Base-by-base conservation (phyloP, 2,329 filamentous ascomycete species). In the Monilinia polystroma region DNA sequence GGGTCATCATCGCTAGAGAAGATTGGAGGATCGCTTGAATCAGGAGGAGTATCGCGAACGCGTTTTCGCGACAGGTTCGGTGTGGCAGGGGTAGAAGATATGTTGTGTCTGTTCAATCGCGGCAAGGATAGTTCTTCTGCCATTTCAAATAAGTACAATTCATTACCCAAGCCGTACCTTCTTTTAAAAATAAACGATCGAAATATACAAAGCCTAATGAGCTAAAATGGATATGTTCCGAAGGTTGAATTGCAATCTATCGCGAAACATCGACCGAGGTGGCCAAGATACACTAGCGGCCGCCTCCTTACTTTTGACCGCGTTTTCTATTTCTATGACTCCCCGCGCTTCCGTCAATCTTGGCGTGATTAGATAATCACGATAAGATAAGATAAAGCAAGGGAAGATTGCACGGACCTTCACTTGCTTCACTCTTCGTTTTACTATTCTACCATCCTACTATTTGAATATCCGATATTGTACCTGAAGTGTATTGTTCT, bases 1-100 rank as follows among this genome's bases (percentile, higher is more conserved):
- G 87, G 86, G 67, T 90, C 88, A 72, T 91, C 88, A 68, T 92
- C 89, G 75, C 87, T 89, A 4, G 88, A 91, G 77, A 92, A 92
- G 35, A 91, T 76, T 59, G 87, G 83, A 4, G 88, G 88, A 73
- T 92, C 89, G 74, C 89, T 91, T 26, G 88, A 91, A 70, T 84
- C 79, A 49, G 79, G 70, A 57, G 70, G 72, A 74, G 76, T 69
- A 60, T 70, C 72, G 69, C 77, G 76, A 45, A 75, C 74, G 68
- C 80, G 80, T 75, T 82, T 82, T 68, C 78, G 45, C 20, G 64
- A 54, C 35, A 45, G 35, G 35, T 43, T 35, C 47, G 29, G 35
- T 43, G 49, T 54, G 14, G 64, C n/a, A 18, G 38, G 23, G 12
- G 29, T 62, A n/a, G 64, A 66, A 53, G 23, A 18, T 38, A 43